Evolutionary conservation across 495 filamentous ascomycete species (phyloP).

Genomic region (Gamarada debralockiae): DNA sequence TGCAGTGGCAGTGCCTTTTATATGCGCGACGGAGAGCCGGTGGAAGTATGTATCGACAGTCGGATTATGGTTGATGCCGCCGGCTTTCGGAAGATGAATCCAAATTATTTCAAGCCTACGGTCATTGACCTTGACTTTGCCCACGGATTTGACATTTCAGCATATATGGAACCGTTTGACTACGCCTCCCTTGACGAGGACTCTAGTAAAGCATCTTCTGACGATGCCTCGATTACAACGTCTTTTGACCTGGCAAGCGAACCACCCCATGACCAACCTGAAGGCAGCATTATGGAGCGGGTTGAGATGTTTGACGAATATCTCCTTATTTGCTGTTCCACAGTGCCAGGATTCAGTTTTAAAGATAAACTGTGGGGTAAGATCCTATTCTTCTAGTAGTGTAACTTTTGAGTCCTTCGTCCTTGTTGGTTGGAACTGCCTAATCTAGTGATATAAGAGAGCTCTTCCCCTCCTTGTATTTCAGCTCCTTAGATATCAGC

Average conservation of each 20-base stretch:
- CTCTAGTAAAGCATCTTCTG: background rate
- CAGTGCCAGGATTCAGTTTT: constrained; percentile 14
- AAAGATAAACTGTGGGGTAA: constrained; percentile 11
- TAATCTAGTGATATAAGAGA: too few relatives aligned
- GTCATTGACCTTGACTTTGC: background rate
- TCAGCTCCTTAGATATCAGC: too few relatives aligned
- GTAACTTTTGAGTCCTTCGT: too few relatives aligned
- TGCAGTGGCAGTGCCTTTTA: constrained; percentile 9
- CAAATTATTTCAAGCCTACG: constrained; percentile 15
- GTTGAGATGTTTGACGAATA: background rate
- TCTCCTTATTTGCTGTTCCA: constrained; percentile 13
- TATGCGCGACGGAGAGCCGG: constrained; percentile 1
- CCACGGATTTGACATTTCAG: background rate
- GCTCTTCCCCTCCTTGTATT: too few relatives aligned
- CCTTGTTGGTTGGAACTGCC: too few relatives aligned
- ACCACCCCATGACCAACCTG: background rate
- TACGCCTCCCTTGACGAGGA: background rate
- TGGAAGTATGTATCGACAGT: constrained; percentile 10
- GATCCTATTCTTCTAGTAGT: too few relatives aligned
- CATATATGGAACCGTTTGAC: background rate
- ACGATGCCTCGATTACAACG: background rate
- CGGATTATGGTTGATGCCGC: constrained; percentile 20
- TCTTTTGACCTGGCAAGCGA: background rate
- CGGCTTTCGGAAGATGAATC: constrained; percentile 18
- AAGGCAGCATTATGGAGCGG: too few relatives aligned